Percentiles rank a stretch among this genome's conserved stretches.
Conservation (phyloP, 129 eudicot genomes). For the Centaurea solstitialis region DNA sequence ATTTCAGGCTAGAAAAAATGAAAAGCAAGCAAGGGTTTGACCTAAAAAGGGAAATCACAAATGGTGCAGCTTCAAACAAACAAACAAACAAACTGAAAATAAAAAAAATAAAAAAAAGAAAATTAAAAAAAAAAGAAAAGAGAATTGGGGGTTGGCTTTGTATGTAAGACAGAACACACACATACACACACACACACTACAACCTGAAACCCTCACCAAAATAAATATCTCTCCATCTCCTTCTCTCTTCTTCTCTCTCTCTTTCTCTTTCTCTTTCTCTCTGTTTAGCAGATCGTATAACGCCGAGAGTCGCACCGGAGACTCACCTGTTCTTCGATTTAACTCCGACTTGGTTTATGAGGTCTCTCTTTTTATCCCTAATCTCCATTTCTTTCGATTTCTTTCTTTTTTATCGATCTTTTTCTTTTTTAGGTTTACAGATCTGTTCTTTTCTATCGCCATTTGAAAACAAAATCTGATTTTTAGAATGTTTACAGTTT, state of each 20-base stretch:
- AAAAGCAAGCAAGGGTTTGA: background rate
- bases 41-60: background rate
- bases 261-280: background rate
- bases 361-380: conserved; percentile 23
- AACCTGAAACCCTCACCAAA: conserved; percentile 11
- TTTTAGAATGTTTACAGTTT: background rate
- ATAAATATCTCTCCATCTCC: conserved; percentile 22
- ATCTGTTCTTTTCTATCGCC: conserved; percentile 25
- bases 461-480: background rate
- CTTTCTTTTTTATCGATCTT: conserved; percentile 13
- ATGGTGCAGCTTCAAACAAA: background rate
- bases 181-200: background rate
- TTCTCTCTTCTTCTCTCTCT: background rate
- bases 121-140: background rate
- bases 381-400: background rate
- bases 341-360: conserved; percentile 70
- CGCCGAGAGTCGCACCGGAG: conserved; percentile 44
- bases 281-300: background rate
- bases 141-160: conserved; percentile 5
- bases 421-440: conserved; percentile 31
- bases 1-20: background rate
- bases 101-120: background rate
- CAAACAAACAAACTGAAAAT: no score
- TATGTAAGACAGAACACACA: conserved; percentile 8
- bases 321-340: conserved; percentile 42